Conservation (phyloP, 129 eudicot species). For the Flaveria robusta region DNA sequence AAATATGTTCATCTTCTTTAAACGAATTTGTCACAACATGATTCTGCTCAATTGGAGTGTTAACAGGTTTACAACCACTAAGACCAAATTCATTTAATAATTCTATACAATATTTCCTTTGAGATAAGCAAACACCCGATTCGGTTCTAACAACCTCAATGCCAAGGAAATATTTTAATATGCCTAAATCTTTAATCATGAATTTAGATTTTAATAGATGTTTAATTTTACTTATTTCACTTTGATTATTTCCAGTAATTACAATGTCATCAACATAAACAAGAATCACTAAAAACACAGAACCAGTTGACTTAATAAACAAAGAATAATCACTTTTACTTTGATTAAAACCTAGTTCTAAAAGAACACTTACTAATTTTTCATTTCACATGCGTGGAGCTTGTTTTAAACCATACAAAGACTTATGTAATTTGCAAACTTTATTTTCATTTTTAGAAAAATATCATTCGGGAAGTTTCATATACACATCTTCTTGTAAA, state of each 20-base stretch:
- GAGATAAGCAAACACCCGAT: background rate
- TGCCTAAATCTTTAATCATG: background rate
- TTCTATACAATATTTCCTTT: background rate
- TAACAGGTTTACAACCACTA: background rate
- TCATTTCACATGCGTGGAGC: background rate
- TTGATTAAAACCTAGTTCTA: background rate
- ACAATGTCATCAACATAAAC: background rate
- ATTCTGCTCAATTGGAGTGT: background rate
- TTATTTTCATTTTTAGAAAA: background rate
- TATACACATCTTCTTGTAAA: background rate
- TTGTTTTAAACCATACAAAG: background rate
- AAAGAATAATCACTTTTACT: background rate
- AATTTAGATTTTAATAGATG: background rate
- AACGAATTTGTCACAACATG: background rate
- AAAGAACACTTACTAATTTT: background rate
- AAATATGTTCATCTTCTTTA: background rate
- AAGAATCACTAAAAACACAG: background rate
- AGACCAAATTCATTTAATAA: background rate
- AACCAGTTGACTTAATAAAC: background rate
- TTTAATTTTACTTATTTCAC: background rate
- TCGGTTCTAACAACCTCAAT: background rate
- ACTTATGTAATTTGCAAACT: background rate
- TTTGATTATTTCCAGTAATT: background rate
- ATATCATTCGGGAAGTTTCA: background rate
- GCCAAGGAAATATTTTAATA: background rate